These are phyloP conservation scores for Rhynchosporium secalis DNA, from an alignment of 2,329 filamentous ascomycete species.

Conservation along the genomic window DNA sequence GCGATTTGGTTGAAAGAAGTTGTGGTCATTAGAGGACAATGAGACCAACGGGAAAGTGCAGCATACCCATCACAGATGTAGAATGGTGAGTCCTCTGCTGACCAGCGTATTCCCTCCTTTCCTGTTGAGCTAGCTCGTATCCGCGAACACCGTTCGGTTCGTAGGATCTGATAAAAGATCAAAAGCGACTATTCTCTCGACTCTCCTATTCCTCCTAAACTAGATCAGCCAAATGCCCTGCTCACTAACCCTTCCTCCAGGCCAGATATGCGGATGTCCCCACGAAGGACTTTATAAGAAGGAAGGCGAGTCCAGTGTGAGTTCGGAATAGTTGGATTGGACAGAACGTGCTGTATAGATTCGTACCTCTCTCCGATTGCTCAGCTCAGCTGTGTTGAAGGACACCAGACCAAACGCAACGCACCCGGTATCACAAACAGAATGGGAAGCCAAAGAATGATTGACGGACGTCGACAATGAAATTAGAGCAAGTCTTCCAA, in stretches of 20 bases:
- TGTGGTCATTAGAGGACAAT: conserved; percentile 17
- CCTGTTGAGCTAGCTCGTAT: conserved; percentile 11
- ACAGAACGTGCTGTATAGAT: conserved; percentile 17
- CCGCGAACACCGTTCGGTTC: conserved; percentile 11
- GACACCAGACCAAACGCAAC: conserved; percentile 3
- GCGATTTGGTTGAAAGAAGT: conserved; percentile 2
- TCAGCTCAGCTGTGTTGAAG: conserved; percentile 21
- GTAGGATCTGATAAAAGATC: conserved; percentile 12
- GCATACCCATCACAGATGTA: conserved; percentile 46
- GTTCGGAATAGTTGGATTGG: conserved; percentile 10
- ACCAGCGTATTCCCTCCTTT: conserved; percentile 10
- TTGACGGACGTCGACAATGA: conserved; percentile 21
- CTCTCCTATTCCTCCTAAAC: conserved; percentile 30
- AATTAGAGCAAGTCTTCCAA: conserved; percentile 11
- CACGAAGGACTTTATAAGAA: not conserved
- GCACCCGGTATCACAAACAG: conserved; percentile 12
- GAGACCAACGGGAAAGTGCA: conserved; percentile 10
- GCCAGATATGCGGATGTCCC: not conserved
- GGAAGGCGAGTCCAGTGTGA: not conserved
- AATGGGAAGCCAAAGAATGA: conserved; percentile 8
- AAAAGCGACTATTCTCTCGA: conserved; percentile 23
- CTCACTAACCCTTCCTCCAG: conserved; percentile 9
- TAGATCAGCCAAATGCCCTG: conserved; percentile 30
- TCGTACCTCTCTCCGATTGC: conserved; percentile 32
- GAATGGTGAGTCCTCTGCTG: conserved; percentile 28